Base-by-base conservation (phyloP, 495 filamentous ascomycete species). In the Annulohypoxylon maeteangense region DNA sequence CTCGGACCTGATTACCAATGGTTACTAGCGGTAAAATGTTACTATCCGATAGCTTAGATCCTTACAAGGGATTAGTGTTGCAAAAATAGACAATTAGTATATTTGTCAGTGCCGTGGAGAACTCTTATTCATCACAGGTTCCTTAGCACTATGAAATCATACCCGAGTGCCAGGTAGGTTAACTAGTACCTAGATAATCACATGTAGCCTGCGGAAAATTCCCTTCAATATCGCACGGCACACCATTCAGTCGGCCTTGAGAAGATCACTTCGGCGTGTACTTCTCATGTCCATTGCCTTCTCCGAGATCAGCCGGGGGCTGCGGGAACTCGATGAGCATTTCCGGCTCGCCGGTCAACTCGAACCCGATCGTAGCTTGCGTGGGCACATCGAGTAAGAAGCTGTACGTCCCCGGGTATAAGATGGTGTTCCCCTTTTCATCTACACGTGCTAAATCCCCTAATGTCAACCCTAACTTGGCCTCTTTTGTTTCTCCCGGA, bases 401-500 rank as follows among this genome's bases (percentile, higher is more conserved):
- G 18, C 80, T 82, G 74, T 93, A 92, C 0, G 76, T 81, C 1
- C 91, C 91, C 0, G 91, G 90, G 72, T 90, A 92, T 36, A 93
- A 60, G 20, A 90, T 79, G 22, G 81, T 82, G 71, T 91, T 86
- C 1, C 91, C 91, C 4, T 65, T 71, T 31, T 82, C 83, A 68
- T 92, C 86, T 0, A 84, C 82, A 4, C 90, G 79, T 1, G 88
- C 87, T 18, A 93, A 68, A 40, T 81, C 83, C 14, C 86, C 90
- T 27, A 92, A 72, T 14, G 82, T 88, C 55, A 90, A 71, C 1
- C 81, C 79, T 47, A 93, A 70, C 6, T 55, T 72, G 16, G 84
- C 80, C 0, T 67, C 79, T 44, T 67, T 65, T 0, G 77, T 78
- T 7, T 74, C 53, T 0, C 82, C 83, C 0, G 84, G 75, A 27